Base-by-base conservation (phyloP, 1,284 basidiomycete genomes). In the Ceratobasidium sp. region DNA sequence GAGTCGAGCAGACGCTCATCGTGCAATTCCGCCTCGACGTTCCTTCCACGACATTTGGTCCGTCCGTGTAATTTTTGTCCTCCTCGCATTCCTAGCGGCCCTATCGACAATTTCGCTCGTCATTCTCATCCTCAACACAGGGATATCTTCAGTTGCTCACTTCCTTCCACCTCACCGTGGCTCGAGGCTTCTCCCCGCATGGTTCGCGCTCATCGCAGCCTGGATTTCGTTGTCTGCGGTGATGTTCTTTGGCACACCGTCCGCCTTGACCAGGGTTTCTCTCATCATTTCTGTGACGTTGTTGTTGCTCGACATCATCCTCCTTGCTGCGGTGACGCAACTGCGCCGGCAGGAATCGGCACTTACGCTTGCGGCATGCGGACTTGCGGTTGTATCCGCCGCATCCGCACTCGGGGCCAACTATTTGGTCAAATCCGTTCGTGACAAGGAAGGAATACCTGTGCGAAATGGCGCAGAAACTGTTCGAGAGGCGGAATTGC, bases 11-110 rank as follows among this genome's bases (percentile, higher is more conserved):
- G 35, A 38, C 16, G 14, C n/a, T 23, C 49, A 50, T 35, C 64
- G 64, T 26, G 30, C n/a, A n/a, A 18, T 8, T 30, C 49, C 43
- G 30, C 50, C 35, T 32, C 64, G 43, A 30, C 64, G 64, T n/a
- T 54, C 49, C 23, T 67, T 50, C 21, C 44, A 52, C 44, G 64
- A 67, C 13, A 13, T 55, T n/a, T 74, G 66, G 66, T 46, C 54
- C 4, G 61, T 74, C 57, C 50, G 67, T 3, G 18, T 64, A 28
- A 30, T 63, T 9, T 62, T 74, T 46, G 49, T 71, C 11, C 35
- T 76, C 50, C 57, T 77, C 16, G 74, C 75, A 30, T 70, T 75
- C 23, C 72, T 77, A 54, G 75, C 77, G n/a, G 62, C 72, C 26
- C 35, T 71, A 11, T 55, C 75, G 38, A 64, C 72, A 6, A 46